Evolutionary conservation across 805 yeast genomes (phyloP).

Genomic region (Huiozyma sinensis): DNA sequence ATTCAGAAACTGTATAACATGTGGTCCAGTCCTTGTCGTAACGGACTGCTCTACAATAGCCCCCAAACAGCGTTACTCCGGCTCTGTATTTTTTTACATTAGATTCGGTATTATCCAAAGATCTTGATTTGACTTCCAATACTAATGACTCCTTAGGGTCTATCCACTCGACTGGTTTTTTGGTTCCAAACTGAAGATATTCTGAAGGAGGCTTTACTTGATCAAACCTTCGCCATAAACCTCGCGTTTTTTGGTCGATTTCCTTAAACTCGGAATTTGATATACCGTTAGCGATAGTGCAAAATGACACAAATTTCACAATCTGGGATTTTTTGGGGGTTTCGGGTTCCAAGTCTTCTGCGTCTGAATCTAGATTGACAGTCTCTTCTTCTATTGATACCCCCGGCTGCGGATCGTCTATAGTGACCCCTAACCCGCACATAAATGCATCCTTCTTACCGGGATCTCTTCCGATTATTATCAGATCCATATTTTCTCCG

Average conservation of each 20-base stretch:
- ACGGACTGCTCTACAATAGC: slow-evolving; percentile 59
- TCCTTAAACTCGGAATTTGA: slow-evolving; percentile 48
- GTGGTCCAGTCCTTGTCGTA: slow-evolving; percentile 54
- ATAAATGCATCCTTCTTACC: slow-evolving; percentile 60
- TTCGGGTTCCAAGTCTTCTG: slow-evolving; percentile 1
- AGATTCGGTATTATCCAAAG: slow-evolving; percentile 42
- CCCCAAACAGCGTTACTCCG: slow-evolving; percentile 64
- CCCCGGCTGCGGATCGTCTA: slow-evolving; percentile 13
- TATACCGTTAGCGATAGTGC: slow-evolving; percentile 80
- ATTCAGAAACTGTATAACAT: slow-evolving; percentile 47
- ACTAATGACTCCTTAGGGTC: slow-evolving; percentile 69
- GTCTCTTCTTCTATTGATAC: slow-evolving; percentile 2
- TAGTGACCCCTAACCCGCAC: slow-evolving; percentile 54
- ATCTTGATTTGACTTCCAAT: slow-evolving; percentile 72
- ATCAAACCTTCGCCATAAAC: slow-evolving; percentile 46
- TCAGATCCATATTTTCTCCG: slow-evolving; percentile 76
- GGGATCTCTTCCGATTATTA: slow-evolving; percentile 67
- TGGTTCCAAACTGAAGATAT: slow-evolving; percentile 44
- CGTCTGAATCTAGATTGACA: slow-evolving; percentile 8
- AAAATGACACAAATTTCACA: slow-evolving; percentile 48
- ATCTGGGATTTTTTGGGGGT: slow-evolving; percentile 2
- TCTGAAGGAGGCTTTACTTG: slow-evolving; percentile 32
- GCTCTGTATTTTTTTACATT: slow-evolving; percentile 41
- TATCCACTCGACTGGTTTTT: slow-evolving; percentile 66
- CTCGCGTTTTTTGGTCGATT: slow-evolving; percentile 46